Conservation (phyloP, 2,329 filamentous ascomycete species). For the Calonectria fujianensis region DNA sequence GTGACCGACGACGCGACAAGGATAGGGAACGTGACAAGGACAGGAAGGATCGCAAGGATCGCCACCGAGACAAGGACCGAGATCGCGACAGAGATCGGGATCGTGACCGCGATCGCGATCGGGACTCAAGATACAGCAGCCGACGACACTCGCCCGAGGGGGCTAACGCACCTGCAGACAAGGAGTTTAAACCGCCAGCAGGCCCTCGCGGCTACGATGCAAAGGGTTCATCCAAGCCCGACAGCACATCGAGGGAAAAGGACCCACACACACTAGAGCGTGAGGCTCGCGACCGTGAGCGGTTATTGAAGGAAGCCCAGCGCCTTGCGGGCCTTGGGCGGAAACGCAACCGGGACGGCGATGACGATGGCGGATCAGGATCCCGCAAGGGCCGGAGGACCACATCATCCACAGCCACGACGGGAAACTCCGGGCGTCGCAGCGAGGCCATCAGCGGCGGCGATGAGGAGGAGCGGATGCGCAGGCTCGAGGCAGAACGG, state of each 20-base stretch:
- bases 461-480: conserved; percentile 72
- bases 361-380: conserved; percentile 60
- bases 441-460: conserved; percentile 69
- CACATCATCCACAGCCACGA: conserved; percentile 53
- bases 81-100: conserved; percentile 61
- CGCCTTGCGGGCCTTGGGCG: conserved; percentile 74
- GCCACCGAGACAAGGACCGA: conserved; percentile 58
- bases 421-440: conserved; percentile 60
- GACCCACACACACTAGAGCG: conserved; percentile 80
- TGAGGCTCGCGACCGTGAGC: conserved; percentile 79
- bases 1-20: conserved; percentile 61
- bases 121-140: conserved; percentile 58
- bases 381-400: conserved; percentile 65
- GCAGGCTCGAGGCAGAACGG: conserved; percentile 75
- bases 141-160: conserved; percentile 56
- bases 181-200: conserved; percentile 64
- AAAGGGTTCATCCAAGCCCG: conserved; percentile 59
- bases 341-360: conserved; percentile 72
- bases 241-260: conserved; percentile 48
- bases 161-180: conserved; percentile 59
- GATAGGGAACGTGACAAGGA: conserved; percentile 64
- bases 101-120: conserved; percentile 59
- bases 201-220: conserved; percentile 64
- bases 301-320: conserved; percentile 81
- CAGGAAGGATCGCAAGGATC: conserved; percentile 63